Evolutionary conservation across 139 green algal genomes (phyloP), one percentile per base, ranked within the genome.

Genomic region (Chlorella sp.): DNA sequence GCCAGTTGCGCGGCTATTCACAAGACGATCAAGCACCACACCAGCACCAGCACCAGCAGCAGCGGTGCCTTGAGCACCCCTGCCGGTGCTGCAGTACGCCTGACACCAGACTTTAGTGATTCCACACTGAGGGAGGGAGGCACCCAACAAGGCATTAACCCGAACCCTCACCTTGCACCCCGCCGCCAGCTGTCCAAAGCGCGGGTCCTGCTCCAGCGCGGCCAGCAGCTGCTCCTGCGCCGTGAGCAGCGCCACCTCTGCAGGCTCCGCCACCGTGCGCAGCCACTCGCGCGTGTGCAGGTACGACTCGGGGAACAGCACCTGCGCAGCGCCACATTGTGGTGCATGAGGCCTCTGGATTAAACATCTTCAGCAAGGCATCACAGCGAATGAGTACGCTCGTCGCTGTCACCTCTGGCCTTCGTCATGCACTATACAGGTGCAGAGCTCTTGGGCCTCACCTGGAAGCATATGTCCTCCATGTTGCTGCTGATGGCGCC

Each of bases 251-350:
- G 76, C 71, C 31, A 74, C 75, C 71, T 85, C 70, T 2, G 79
- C 82, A 22, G 70, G 75, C 20, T 74, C 78, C 55, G 92, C 64
- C 51, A 82, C 70, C 23, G 30, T 36, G 17, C 73, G 70, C 62
- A 97, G 75, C 90, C 90, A 97, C 17, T 74, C 64, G 5, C 72
- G 70, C 1, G 91, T 93, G 62, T 79, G 70, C 32, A 67, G 31
- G 73, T 97, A 98, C 2, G 87, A 89, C 27, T 70, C 69, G 2
- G 93, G 93, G 68, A 97, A 97, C 30, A 98, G 80, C 35, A 91
- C 78, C 83, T 92, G 42, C 17, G 42, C n/a, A n/a, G n/a, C n/a
- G n/a, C n/a, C n/a, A n/a, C n/a, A n/a, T n/a, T n/a, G n/a, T n/a
- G n/a, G n/a, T n/a, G n/a, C n/a, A n/a, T n/a, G n/a, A n/a, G n/a